Percentiles rank a stretch among this genome's conserved stretches.
These are phyloP conservation scores for Saccharomycopsis hybrid DNA, from an alignment of 1,139 yeast genomes.

Conservation along the genomic window DNA sequence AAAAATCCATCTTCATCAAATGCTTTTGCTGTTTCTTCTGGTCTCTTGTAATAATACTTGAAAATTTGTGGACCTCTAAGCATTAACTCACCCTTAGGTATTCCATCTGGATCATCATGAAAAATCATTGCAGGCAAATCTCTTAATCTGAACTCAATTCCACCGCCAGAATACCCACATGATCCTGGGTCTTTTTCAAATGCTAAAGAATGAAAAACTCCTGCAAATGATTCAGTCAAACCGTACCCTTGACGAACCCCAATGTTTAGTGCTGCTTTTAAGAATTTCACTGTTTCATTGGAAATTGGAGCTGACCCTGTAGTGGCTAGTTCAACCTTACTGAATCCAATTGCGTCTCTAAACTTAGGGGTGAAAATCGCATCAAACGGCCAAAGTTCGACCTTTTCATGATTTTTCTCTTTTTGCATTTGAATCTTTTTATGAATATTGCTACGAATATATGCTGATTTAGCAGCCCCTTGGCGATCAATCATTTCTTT, in stretches of 20 bases:
- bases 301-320: conserved; percentile 77
- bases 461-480: background rate
- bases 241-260: conserved; percentile 74
- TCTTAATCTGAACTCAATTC: conserved; percentile 52
- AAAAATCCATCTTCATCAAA: conserved; percentile 69
- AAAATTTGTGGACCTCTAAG: conserved; percentile 66
- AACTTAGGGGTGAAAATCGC: conserved; percentile 44
- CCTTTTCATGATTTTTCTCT: conserved; percentile 6
- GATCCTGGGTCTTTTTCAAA: conserved; percentile 49
- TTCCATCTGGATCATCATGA: conserved; percentile 43
- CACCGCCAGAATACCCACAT: conserved; percentile 53
- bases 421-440: conserved; percentile 9
- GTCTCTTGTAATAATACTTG: conserved; percentile 52
- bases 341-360: conserved; percentile 52
- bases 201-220: conserved; percentile 40
- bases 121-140: conserved; percentile 64
- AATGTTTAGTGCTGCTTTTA: conserved; percentile 54
- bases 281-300: conserved; percentile 49
- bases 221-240: conserved; percentile 69
- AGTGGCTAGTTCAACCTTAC: conserved; percentile 36
- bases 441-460: background rate
- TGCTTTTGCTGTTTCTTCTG: conserved; percentile 45
- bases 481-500: conserved; percentile 28
- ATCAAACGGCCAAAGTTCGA: conserved; percentile 36
- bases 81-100: conserved; percentile 51